Percentiles rank a stretch among this genome's conserved stretches.
These are phyloP conservation scores for Hypoxylon sp. DNA, from an alignment of 2,329 filamentous ascomycete genomes.

Conservation along the genomic window DNA sequence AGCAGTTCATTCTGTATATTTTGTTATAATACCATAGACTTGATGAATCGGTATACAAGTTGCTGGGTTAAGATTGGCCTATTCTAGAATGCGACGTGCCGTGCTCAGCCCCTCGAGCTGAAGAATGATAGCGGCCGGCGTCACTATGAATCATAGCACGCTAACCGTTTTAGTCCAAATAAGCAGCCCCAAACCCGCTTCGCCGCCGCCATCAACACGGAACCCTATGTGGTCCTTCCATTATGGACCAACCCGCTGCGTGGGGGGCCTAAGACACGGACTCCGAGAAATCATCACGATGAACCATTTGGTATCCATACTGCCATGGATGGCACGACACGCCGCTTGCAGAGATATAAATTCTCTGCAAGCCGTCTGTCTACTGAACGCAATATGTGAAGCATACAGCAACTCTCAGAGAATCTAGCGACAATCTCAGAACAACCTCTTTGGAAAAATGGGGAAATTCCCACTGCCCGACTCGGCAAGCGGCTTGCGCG, in stretches of 20 bases:
- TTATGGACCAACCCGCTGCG: background rate
- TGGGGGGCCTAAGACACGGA: background rate
- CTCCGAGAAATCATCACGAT: background rate
- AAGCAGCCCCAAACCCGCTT: background rate
- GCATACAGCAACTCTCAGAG: background rate
- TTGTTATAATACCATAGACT: background rate
- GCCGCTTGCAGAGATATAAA: constrained; percentile 2
- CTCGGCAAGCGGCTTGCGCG: constrained; percentile 44
- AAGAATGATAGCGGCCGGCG: background rate
- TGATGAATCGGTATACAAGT: background rate
- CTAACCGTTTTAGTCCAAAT: constrained; percentile 3
- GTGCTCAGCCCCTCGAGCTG: constrained; percentile 15
- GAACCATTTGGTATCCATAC: constrained; percentile 6
- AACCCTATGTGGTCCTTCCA: background rate
- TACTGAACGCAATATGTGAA: background rate
- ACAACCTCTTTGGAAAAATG: constrained; percentile 17
- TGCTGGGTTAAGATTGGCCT: background rate
- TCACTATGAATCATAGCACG: constrained; percentile 26
- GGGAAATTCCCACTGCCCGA: constrained; percentile 45
- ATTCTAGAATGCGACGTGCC: background rate
- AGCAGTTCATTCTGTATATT: constrained; percentile 12
- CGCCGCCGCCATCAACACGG: background rate
- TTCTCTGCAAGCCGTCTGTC: background rate
- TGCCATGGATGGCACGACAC: background rate
- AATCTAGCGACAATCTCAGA: background rate